These are phyloP conservation scores for Metschnikowia henanensis DNA, from an alignment of 805 yeast genomes.

Conservation along the genomic window DNA sequence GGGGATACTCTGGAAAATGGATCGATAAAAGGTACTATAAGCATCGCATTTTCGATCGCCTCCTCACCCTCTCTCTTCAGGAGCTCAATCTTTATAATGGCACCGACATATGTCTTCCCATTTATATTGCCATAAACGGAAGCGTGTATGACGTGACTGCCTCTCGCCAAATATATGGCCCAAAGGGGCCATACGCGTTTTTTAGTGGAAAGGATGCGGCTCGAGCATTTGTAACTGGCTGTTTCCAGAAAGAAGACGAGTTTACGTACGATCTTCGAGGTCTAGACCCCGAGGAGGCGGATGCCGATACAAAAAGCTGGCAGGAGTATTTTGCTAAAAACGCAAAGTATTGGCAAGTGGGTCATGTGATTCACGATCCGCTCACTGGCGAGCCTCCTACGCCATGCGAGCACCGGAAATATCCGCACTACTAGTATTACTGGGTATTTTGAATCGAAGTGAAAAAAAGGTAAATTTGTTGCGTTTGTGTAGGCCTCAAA, in stretches of 20 bases:
- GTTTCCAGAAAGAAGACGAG: conserved; percentile 54
- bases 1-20: conserved; percentile 62
- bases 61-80: conserved; percentile 38
- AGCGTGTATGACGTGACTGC: conserved; percentile 63
- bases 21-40: conserved; percentile 43
- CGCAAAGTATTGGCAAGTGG: conserved; percentile 61
- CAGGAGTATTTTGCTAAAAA: conserved; percentile 46
- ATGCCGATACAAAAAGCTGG: conserved; percentile 50
- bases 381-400: conserved; percentile 50
- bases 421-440: conserved; percentile 9
- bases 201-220: conserved; percentile 70
- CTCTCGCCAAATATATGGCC: conserved; percentile 53
- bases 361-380: conserved; percentile 48
- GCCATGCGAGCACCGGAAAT: conserved; percentile 38
- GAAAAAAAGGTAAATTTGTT: no score
- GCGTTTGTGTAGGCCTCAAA: no score
- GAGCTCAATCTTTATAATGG: conserved; percentile 57
- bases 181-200: conserved; percentile 52
- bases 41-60: conserved; percentile 19
- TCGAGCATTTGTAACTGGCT: conserved; percentile 70
- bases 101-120: conserved; percentile 44
- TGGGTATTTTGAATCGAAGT: no score
- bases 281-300: conserved; percentile 43
- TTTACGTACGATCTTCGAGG: conserved; percentile 69
- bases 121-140: conserved; percentile 60